phyloP scores from a whole-genome alignment of 169 alveolate genomes.

The Plasmodium blacklocki region DNA sequence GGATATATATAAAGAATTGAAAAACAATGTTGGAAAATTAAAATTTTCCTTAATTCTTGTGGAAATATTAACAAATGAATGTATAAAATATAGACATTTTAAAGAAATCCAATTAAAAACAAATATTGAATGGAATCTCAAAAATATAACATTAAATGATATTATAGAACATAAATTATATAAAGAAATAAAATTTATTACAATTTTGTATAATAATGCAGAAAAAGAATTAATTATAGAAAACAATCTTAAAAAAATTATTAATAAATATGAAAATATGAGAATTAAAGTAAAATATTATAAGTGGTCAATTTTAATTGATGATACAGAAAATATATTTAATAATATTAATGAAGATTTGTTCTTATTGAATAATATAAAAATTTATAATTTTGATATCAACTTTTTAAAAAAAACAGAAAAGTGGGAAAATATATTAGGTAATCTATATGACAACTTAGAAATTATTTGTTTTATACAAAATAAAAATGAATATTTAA shows the following conservation, averaged over 20 bases:
- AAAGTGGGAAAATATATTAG: slow-evolving; percentile 91
- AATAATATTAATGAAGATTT: slow-evolving; percentile 72
- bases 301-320: slow-evolving; percentile 34
- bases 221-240: slow-evolving; percentile 69
- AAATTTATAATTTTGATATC: slow-evolving; percentile 74
- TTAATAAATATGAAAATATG: slow-evolving; percentile 68
- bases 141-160: slow-evolving; percentile 62
- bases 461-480: slow-evolving; percentile 90
- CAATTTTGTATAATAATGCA: slow-evolving; percentile 62
- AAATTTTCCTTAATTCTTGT: slow-evolving; percentile 69
- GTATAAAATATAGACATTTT: slow-evolving; percentile 70
- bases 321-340: slow-evolving; percentile 43
- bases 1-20: slow-evolving; percentile 75
- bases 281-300: slow-evolving; percentile 27
- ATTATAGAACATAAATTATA: slow-evolving; percentile 67
- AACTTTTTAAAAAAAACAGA: slow-evolving; percentile 86
- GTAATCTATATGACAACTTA: slow-evolving; percentile 92
- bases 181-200: slow-evolving; percentile 63
- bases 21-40: slow-evolving; percentile 69
- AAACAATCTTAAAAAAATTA: slow-evolving; percentile 64
- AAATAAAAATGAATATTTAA: slow-evolving; percentile 92
- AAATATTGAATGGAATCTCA: slow-evolving; percentile 53
- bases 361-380: slow-evolving; percentile 69
- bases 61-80: slow-evolving; percentile 71
- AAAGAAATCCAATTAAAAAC: slow-evolving; percentile 72